phyloP scores from a whole-genome alignment of 345 rosid genomes.

The Microcos paniculata region DNA sequence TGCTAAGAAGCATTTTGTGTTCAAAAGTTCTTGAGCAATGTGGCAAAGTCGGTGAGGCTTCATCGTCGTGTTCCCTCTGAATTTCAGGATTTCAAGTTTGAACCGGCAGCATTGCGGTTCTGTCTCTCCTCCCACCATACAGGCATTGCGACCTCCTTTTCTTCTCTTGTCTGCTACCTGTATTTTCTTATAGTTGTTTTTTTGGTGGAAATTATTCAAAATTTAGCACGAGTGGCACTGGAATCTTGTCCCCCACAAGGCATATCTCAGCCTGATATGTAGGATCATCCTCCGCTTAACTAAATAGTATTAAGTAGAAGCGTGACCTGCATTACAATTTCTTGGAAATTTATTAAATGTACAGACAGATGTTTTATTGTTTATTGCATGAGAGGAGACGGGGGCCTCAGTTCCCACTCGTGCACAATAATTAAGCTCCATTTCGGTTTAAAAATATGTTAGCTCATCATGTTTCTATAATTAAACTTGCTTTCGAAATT shows the following conservation, averaged over 20 bases:
- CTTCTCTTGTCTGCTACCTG: background rate
- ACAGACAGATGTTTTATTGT: background rate
- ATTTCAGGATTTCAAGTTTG: slow-evolving; percentile 3
- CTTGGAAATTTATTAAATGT: background rate
- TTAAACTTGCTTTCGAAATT: background rate
- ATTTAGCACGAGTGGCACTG: background rate
- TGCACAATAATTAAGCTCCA: slow-evolving; percentile 3
- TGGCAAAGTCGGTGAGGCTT: background rate
- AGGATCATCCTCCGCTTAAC: background rate
- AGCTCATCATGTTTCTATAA: background rate
- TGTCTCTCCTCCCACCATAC: background rate
- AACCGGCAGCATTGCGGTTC: background rate
- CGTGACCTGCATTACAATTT: background rate
- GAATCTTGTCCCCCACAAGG: background rate
- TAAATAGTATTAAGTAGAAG: background rate
- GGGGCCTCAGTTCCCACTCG: slow-evolving; percentile 5
- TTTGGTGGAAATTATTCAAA: background rate
- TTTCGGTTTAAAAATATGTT: background rate
- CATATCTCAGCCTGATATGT: background rate
- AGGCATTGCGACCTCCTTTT: background rate
- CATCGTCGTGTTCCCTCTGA: background rate
- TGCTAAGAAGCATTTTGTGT: background rate
- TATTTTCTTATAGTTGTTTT: background rate
- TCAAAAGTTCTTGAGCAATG: background rate
- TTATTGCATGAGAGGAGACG: background rate